Conservation (phyloP, 352 stramenopile genomes). For the Pilasporangium apinafurcum region DNA sequence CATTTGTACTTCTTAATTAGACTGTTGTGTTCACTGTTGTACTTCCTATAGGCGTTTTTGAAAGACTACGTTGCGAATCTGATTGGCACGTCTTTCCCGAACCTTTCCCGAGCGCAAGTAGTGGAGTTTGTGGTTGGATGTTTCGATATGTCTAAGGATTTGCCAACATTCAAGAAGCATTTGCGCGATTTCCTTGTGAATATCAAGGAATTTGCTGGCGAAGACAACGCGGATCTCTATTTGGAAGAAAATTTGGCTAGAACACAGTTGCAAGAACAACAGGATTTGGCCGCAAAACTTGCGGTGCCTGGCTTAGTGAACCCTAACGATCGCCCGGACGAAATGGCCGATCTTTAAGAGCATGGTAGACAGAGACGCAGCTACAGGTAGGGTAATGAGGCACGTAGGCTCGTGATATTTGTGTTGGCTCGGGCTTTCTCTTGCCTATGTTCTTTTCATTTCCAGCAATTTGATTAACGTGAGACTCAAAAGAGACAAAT, state of each 20-base stretch:
- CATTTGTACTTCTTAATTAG: neutral
- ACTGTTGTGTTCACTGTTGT: neutral
- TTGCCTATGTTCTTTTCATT: too few species aligned
- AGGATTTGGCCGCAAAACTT: slow-evolving; percentile 75
- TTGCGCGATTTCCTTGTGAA: slow-evolving; percentile 99
- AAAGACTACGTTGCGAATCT: slow-evolving; percentile 96
- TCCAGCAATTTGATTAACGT: too few species aligned
- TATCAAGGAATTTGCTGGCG: slow-evolving; percentile 96
- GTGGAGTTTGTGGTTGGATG: slow-evolving; percentile 96
- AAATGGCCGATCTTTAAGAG: slow-evolving; percentile 81
- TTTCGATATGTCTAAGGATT: slow-evolving; percentile 97
- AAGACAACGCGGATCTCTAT: slow-evolving; percentile 97
- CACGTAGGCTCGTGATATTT: too few species aligned
- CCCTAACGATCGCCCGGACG: slow-evolving; percentile 86
- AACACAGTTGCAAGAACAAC: slow-evolving; percentile 81
- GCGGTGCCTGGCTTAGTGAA: slow-evolving; percentile 90
- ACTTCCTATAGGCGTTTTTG: slow-evolving; percentile 75
- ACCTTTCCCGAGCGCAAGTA: slow-evolving; percentile 92
- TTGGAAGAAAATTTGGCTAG: slow-evolving; percentile 92
- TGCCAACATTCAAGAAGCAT: slow-evolving; percentile 98
- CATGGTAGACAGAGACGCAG: too few species aligned
- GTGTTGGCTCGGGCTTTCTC: too few species aligned
- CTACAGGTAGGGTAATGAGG: too few species aligned
- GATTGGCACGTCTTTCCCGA: slow-evolving; percentile 96
- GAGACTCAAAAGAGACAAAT: too few species aligned